Conservation (phyloP, 2,329 filamentous ascomycete genomes). For the Stemphylium lycopersici region DNA sequence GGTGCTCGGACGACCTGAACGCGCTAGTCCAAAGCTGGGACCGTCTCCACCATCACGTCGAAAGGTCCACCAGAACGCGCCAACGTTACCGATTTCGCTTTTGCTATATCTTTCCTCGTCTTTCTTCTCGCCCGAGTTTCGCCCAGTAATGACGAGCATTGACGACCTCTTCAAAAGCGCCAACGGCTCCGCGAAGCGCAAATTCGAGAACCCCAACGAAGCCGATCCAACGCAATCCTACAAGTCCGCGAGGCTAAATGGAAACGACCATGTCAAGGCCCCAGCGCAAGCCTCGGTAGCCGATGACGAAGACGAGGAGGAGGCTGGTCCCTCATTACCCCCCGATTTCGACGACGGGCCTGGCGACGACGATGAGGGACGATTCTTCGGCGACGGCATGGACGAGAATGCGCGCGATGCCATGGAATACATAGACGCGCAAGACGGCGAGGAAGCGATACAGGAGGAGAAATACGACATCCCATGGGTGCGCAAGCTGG, state of each 20-base stretch:
- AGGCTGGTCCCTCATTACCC: conserved; percentile 61
- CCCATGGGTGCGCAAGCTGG: conserved; percentile 81
- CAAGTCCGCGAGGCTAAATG: conserved; percentile 63
- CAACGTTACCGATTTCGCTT: conserved; percentile 8
- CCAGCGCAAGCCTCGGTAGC: conserved; percentile 56
- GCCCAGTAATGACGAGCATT: conserved; percentile 61
- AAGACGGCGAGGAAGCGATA: conserved; percentile 60
- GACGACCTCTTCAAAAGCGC: conserved; percentile 69
- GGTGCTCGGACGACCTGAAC: not conserved
- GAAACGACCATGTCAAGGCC: conserved; percentile 58
- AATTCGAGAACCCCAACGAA: conserved; percentile 61
- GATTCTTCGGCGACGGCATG: conserved; percentile 94
- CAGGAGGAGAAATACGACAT: conserved; percentile 78
- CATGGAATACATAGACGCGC: conserved; percentile 83
- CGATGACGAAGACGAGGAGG: conserved; percentile 53
- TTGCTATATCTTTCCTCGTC: not conserved
- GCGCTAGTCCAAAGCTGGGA: conserved; percentile 10
- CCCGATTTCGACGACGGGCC: conserved; percentile 62
- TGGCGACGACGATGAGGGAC: conserved; percentile 79
- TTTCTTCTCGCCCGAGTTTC: not conserved
- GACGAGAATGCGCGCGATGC: conserved; percentile 80
- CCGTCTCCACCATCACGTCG: conserved; percentile 3
- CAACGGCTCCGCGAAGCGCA: conserved; percentile 61
- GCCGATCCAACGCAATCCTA: conserved; percentile 64
- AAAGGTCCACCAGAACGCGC: conserved; percentile 7